phyloP scores from a whole-genome alignment of 352 stramenopile genomes.

The Globisporangium middletonii region DNA sequence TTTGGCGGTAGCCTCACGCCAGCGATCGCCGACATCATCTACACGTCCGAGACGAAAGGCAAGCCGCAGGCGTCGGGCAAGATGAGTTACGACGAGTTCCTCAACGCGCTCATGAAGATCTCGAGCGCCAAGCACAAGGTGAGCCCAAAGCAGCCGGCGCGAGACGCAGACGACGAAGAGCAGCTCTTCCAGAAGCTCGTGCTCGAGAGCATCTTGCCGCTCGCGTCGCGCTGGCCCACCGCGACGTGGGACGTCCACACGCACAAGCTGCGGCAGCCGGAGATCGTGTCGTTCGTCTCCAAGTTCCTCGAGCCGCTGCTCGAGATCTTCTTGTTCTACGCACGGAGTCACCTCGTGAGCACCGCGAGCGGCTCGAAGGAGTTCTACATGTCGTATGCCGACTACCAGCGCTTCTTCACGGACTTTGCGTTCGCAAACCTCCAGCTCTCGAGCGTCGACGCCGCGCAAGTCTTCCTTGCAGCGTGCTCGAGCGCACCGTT shows the following conservation, averaged over 20 bases:
- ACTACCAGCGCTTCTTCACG: slow-evolving; percentile 72
- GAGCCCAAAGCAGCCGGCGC: slow-evolving; percentile 22
- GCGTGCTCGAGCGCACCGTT: slow-evolving; percentile 52
- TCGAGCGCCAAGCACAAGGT: slow-evolving; percentile 27
- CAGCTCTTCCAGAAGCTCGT: slow-evolving; percentile 50
- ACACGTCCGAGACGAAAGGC: slow-evolving; percentile 72
- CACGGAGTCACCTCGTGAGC: slow-evolving; percentile 44
- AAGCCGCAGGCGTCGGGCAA: slow-evolving; percentile 49
- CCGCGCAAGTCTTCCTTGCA: slow-evolving; percentile 62
- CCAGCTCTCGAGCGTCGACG: slow-evolving; percentile 62
- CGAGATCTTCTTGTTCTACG: slow-evolving; percentile 79
- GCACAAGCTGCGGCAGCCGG: slow-evolving; percentile 29
- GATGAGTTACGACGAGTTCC: slow-evolving; percentile 76
- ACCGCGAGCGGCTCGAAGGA: slow-evolving; percentile 33
- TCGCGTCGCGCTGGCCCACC: slow-evolving; percentile 50
- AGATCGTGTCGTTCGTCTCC: slow-evolving; percentile 54
- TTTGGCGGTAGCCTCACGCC: slow-evolving; percentile 47
- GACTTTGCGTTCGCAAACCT: slow-evolving; percentile 71
- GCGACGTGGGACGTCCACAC: slow-evolving; percentile 47
- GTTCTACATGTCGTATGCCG: slow-evolving; percentile 61
- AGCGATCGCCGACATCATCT: slow-evolving; percentile 74
- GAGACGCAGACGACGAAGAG: slow-evolving; percentile 43
- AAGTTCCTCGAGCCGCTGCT: slow-evolving; percentile 63
- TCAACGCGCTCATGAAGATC: slow-evolving; percentile 74
- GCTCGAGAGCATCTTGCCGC: slow-evolving; percentile 50